Percentiles rank a stretch among this genome's conserved stretches.
Conservation (phyloP, 306 rosid genomes). For the Dicorynia guianensis region DNA sequence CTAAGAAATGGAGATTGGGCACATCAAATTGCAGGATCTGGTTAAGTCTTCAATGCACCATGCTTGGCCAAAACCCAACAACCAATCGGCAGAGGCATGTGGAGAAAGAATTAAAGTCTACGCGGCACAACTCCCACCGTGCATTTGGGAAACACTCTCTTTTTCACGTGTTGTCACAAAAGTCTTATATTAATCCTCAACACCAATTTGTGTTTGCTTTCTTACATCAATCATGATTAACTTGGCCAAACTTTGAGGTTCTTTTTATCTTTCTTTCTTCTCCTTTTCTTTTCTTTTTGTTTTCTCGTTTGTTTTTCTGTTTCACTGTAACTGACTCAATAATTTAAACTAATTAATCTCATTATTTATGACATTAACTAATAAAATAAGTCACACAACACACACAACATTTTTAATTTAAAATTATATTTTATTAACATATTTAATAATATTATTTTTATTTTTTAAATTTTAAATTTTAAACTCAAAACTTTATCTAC, state of each 20-base stretch:
- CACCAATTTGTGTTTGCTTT: not conserved
- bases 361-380: too few species aligned
- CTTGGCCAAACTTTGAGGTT: not conserved
- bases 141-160: constrained; percentile 1
- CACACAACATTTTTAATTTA: too few species aligned
- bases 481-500: too few species aligned
- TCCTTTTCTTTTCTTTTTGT: too few species aligned
- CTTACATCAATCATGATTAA: not conserved
- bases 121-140: constrained; percentile 35
- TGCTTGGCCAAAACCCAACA: constrained; percentile 35
- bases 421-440: too few species aligned
- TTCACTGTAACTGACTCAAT: too few species aligned
- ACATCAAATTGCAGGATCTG: not conserved
- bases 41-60: constrained; percentile 39
- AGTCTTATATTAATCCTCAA: not conserved
- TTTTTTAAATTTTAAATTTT: too few species aligned
- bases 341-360: too few species aligned
- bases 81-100: constrained; percentile 43
- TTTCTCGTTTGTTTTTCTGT: too few species aligned
- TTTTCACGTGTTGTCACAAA: constrained; percentile 20
- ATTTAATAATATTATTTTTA: too few species aligned
- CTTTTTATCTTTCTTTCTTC: too few species aligned
- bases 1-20: constrained; percentile 5
- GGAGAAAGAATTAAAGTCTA: constrained; percentile 25
- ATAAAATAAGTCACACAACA: too few species aligned